Evolutionary conservation across 805 yeast genomes (phyloP).

Genomic region (Zygotorulaspora danielsina): DNA sequence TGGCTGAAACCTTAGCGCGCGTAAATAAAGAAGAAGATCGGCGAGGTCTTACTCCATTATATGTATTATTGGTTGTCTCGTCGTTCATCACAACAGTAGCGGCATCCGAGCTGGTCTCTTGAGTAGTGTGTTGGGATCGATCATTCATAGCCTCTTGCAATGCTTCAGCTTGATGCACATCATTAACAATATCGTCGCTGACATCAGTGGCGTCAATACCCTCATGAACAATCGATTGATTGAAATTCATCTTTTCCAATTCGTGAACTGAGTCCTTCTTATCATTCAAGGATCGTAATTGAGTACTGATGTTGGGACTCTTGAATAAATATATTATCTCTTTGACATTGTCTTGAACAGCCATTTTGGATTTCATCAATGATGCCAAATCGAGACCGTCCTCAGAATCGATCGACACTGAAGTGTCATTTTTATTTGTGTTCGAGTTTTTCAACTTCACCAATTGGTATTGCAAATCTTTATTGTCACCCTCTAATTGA

Average conservation of each 20-base stretch:
- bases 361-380: constrained; percentile 25
- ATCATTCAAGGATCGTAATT: constrained; percentile 24
- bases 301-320: constrained; percentile 27
- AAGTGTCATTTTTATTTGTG: neutral
- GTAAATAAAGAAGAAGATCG: constrained; percentile 17
- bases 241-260: constrained; percentile 25
- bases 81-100: constrained; percentile 12
- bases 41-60: constrained; percentile 10
- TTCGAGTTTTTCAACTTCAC: constrained; percentile 8
- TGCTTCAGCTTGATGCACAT: constrained; percentile 6
- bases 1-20: constrained; percentile 7
- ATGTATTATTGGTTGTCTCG: constrained; percentile 1
- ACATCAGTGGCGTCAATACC: neutral
- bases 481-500: constrained; percentile 51
- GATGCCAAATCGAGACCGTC: constrained; percentile 10
- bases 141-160: constrained; percentile 5
- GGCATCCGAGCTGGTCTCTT: constrained; percentile 12
- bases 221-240: constrained; percentile 6
- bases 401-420: neutral
- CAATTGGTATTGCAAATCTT: constrained; percentile 31
- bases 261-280: constrained; percentile 24
- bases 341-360: constrained; percentile 34
- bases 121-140: neutral
- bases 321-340: constrained; percentile 35
- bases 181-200: neutral